Conservation (phyloP, 208 protist genomes). For the Trypanosoma mega region DNA sequence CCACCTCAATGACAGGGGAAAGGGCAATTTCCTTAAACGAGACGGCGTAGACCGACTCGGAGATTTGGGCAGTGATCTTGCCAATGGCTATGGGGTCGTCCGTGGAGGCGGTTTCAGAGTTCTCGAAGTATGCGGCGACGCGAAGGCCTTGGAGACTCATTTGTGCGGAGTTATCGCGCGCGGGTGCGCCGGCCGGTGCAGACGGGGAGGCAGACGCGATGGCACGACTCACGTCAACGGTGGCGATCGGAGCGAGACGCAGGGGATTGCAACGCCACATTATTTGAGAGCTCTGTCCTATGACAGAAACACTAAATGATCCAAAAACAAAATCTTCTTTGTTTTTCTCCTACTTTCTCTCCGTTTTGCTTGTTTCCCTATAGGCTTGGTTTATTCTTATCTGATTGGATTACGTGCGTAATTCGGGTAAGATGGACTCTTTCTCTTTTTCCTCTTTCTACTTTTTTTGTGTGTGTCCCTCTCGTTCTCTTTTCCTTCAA, state of each 20-base stretch:
- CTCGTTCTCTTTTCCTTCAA: too few species aligned
- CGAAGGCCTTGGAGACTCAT: constrained; percentile 57
- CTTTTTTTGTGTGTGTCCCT: too few species aligned
- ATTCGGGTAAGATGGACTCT: too few species aligned
- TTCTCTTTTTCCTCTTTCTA: too few species aligned
- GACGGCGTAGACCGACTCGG: constrained; percentile 69
- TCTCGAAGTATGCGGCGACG: constrained; percentile 43
- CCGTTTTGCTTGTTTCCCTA: too few species aligned
- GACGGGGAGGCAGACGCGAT: constrained; percentile 4
- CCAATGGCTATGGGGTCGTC: constrained; percentile 77
- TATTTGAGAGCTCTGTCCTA: neutral
- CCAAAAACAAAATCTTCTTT: too few species aligned
- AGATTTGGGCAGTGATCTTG: constrained; percentile 75
- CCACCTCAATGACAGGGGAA: constrained; percentile 73
- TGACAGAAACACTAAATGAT: neutral
- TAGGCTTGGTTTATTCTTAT: too few species aligned
- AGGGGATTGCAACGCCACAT: constrained; percentile 4
- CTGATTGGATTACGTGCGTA: too few species aligned
- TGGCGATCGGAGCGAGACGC: neutral
- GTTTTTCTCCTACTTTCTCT: too few species aligned
- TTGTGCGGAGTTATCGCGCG: constrained; percentile 27
- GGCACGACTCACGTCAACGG: neutral
- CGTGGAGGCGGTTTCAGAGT: constrained; percentile 50
- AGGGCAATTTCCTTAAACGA: constrained; percentile 54
- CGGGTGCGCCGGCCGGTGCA: constrained; percentile 2